A percentile compares a stretch with the other conserved stretches of the same genome.
These are phyloP conservation scores for Populus hybrid DNA, from an alignment of 441 rosid species.

Conservation along the genomic window DNA sequence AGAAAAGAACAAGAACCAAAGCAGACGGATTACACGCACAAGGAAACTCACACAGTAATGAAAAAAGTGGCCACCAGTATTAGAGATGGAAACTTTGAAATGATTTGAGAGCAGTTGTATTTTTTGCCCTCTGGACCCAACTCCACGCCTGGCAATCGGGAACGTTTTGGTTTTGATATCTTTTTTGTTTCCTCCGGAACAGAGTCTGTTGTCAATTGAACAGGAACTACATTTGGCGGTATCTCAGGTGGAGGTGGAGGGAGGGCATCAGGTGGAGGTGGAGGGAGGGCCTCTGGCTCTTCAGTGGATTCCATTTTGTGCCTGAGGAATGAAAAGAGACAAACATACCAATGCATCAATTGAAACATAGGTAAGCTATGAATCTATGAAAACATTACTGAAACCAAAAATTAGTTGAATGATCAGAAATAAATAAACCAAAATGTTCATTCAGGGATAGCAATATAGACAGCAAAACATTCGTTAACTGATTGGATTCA, in stretches of 20 bases:
- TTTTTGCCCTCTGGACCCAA: conserved; percentile 45
- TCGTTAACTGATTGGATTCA: background rate
- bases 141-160: conserved; percentile 48
- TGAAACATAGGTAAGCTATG: background rate
- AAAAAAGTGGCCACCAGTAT: conserved; percentile 33
- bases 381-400: background rate
- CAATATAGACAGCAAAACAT: background rate
- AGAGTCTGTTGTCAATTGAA: conserved; percentile 4
- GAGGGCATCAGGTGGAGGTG: conserved; percentile 14
- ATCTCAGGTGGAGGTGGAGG: conserved; percentile 17
- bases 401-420: background rate
- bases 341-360: background rate
- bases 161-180: conserved; percentile 13
- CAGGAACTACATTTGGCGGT: conserved; percentile 16
- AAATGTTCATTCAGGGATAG: background rate
- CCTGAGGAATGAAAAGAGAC: background rate
- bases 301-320: conserved; percentile 16
- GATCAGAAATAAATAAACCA: background rate
- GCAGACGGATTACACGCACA: background rate
- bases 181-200: conserved; percentile 10
- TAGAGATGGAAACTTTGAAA: conserved; percentile 44
- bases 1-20: background rate
- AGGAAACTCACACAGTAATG: conserved; percentile 40
- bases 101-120: conserved; percentile 44
- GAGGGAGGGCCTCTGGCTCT: conserved; percentile 15